Evolutionary conservation across 495 filamentous ascomycete genomes (phyloP).

Genomic region (Penicillium mononematosum): DNA sequence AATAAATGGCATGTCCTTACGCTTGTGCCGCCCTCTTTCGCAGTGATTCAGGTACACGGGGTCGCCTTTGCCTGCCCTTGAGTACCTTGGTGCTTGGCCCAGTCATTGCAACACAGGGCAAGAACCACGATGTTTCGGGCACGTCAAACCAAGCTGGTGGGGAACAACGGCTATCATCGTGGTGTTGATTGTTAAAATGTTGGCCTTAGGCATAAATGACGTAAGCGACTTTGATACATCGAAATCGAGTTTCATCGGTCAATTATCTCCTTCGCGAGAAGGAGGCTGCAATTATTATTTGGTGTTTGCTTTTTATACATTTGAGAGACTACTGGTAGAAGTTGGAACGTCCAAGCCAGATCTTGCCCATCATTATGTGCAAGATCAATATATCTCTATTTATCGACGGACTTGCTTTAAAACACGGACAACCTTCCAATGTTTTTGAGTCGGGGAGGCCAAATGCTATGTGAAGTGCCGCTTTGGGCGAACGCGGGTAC

Average conservation of each 20-base stretch:
- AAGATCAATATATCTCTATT: neutral
- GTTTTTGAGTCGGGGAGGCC: no score
- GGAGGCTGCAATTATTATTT: neutral
- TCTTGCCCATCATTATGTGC: neutral
- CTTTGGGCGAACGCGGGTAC: neutral
- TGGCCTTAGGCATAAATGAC: neutral
- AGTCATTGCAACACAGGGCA: neutral
- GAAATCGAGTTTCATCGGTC: neutral
- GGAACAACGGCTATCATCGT: no score
- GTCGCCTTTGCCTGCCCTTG: constrained; percentile 11
- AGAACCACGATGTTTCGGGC: no score
- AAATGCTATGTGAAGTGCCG: no score
- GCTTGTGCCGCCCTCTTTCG: constrained; percentile 13
- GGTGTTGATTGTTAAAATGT: no score
- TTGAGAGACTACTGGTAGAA: neutral
- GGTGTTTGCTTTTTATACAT: neutral
- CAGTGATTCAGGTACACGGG: constrained; percentile 12
- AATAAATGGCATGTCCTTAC: neutral
- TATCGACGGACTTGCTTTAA: no score
- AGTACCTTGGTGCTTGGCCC: constrained; percentile 9
- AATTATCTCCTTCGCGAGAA: neutral
- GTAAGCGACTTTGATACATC: neutral
- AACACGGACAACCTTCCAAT: no score
- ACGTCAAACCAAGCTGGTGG: no score
- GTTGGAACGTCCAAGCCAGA: neutral